Conservation (phyloP, 768 basidiomycete genomes). For the Neoboletus subvelutipes region DNA sequence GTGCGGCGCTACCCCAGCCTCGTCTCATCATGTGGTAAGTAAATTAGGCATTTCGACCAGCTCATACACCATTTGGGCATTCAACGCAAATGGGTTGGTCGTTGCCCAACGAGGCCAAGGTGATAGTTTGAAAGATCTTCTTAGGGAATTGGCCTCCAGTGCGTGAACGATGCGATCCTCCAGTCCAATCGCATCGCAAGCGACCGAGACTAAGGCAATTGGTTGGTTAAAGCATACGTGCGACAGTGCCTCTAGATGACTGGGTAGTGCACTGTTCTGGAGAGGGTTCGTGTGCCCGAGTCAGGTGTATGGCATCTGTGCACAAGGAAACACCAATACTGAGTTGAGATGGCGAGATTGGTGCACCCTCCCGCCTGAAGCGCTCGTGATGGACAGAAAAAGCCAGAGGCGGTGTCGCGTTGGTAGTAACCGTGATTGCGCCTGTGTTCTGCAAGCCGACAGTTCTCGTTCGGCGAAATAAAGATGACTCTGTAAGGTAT, state of each 20-base stretch:
- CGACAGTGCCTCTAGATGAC: not conserved
- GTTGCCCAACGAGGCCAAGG: not conserved
- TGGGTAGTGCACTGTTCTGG: not conserved
- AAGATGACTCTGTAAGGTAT: not conserved
- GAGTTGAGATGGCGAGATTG: not conserved
- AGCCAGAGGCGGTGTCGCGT: not conserved
- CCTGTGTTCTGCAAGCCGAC: not conserved
- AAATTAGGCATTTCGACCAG: not conserved
- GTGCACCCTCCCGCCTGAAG: not conserved
- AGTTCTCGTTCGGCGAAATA: not conserved
- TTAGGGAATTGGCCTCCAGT: not conserved
- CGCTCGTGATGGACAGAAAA: not conserved
- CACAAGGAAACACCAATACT: not conserved
- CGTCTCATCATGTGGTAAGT: not conserved
- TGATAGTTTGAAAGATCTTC: not conserved
- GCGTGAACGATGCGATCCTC: not conserved
- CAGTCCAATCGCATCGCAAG: not conserved
- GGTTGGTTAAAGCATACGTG: not conserved
- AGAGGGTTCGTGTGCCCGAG: not conserved
- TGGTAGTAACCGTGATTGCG: not conserved
- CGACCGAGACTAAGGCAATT: not conserved
- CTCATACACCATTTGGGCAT: not conserved
- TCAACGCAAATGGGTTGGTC: not conserved
- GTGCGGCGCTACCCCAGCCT: not conserved
- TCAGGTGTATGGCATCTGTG: not conserved